Base-by-base conservation (phyloP, 2,329 filamentous ascomycete species). In the Davidsoniella australis region DNA sequence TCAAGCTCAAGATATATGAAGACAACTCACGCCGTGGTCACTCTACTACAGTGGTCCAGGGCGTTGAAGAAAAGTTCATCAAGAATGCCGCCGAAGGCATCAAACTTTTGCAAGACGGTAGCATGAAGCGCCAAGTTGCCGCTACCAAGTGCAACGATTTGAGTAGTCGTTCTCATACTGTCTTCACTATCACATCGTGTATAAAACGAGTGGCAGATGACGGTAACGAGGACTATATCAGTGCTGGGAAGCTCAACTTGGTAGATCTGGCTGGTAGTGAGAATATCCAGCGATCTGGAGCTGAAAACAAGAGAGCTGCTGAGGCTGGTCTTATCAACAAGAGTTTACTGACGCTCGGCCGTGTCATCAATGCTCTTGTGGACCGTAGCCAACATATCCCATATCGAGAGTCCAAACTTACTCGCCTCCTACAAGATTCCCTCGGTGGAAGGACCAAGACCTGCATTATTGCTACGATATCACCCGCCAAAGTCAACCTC, bases 71-170 rank as follows among this genome's bases (percentile, higher is more conserved):
- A 64, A 82, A 83, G 5, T 85, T 94, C 62, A 94, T 98, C 58
- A 84, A 85, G 60, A 83, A 71, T 55, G 88, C 91, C 0, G 72
- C 76, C 10, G 82, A 87, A 46, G 91, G 91, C 53, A 88, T 98
- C 64, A 83, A 85, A 64, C 73, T 95, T 54, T 75, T 98, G 42
- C 85, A 91, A 58, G 75, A 82, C 55, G 93, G 91, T 54, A 95
- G 87, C 63, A 73, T 91, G 66, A 94, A 88, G 64, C 82, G 91
- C 45, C 91, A 98, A 64, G 91, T 98, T n/a, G 93, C 91, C 5
- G 87, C 93, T 3, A 98, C 91, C n/a, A 96, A 96, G 65, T 98
- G 91, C 74, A 98, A 98, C 62, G 91, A 98, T 58, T 76, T 96
- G 49, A 95, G 88, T 65, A 95, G 88, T 58, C 80, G 91, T 63